Evolutionary conservation across 2,329 filamentous ascomycete genomes (phyloP), one percentile per base, ranked within the genome.

Genomic region (Aspergillus phoenicis): DNA sequence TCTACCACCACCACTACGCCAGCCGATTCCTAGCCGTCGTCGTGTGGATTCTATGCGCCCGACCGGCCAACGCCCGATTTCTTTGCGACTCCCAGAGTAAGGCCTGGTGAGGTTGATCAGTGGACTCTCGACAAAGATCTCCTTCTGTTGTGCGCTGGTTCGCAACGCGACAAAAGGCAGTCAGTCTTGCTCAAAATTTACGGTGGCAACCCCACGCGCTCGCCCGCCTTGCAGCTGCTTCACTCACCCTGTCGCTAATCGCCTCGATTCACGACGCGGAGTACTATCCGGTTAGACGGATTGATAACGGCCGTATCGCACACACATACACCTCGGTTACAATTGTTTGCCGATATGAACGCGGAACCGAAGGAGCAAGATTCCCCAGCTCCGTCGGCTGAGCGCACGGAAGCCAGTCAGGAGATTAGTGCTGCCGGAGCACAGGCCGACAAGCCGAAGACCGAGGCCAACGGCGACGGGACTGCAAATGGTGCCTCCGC

Each of bases 401-500:
- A 77, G 62, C 74, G 71, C 52, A 77, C 73, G 66, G 74, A 69
- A 61, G 70, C 66, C 59, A 78, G 78, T 63, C 71, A 73, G 57
- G 75, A 78, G 57, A 68, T 70, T 59, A 72, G 70, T 54, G 75
- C 75, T 55, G 72, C 73, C 64, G 73, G 73, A 45, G 73, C 77
- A 59, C 71, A 71, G 53, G 62, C 68, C 36, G 71, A 71, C 73
- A 80, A 70, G 45, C 65, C 68, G 74, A 77, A 75, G 72, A 74
- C 77, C 58, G 78, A 80, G 66, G 70, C 73, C 60, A 78, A 78
- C 66, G 78, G 82, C 64, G 80, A 81, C 63, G 71, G 73, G 48
- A 76, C 78, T 68, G 78, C 82, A 65, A 77, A 78, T 68, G 79
- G 82, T 64, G 79, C 82, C 65, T 76, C 81, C 60, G 87, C 87